Conservation (phyloP, 805 yeast species). For the Aciculoconidium aculeatum region DNA sequence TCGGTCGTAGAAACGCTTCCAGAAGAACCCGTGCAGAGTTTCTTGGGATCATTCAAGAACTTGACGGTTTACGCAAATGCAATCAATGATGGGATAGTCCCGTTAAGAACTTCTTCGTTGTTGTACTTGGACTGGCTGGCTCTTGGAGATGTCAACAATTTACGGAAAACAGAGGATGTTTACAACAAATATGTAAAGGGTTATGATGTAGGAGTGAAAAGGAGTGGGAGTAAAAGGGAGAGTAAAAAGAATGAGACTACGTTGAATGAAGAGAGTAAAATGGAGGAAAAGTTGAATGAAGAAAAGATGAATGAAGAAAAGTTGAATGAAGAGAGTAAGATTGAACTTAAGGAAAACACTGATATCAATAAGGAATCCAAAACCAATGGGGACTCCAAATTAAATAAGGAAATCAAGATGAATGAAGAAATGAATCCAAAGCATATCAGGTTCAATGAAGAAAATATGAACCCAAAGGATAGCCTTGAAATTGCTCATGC, state of each 20-base stretch:
- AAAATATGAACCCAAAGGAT: too few species aligned
- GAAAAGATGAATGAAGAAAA: neutral
- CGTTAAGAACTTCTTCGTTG: slow-evolving; percentile 38
- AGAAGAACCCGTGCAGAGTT: slow-evolving; percentile 30
- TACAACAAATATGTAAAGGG: too few species aligned
- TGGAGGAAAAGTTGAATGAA: neutral
- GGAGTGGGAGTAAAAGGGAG: slow-evolving; percentile 5
- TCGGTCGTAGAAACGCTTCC: slow-evolving; percentile 37
- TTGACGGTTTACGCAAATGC: slow-evolving; percentile 40
- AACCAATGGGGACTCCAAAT: neutral
- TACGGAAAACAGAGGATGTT: too few species aligned
- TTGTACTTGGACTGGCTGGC: slow-evolving; percentile 39
- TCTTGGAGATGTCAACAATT: slow-evolving; percentile 30
- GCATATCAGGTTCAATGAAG: too few species aligned
- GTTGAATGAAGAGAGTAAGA: neutral
- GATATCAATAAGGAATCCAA: neutral
- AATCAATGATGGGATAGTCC: slow-evolving; percentile 42
- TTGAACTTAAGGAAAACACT: too few species aligned
- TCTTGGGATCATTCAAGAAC: slow-evolving; percentile 24
- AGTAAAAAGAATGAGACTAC: neutral
- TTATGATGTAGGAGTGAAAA: slow-evolving; percentile 20
- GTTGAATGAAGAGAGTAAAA: slow-evolving; percentile 1
- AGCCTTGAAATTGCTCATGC: too few species aligned
- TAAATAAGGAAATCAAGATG: slow-evolving; percentile 2
- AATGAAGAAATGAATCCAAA: too few species aligned